Evolutionary conservation across 352 stramenopile species (phyloP), one percentile per base, ranked within the genome.

Genomic region (Peronospora tabacina): DNA sequence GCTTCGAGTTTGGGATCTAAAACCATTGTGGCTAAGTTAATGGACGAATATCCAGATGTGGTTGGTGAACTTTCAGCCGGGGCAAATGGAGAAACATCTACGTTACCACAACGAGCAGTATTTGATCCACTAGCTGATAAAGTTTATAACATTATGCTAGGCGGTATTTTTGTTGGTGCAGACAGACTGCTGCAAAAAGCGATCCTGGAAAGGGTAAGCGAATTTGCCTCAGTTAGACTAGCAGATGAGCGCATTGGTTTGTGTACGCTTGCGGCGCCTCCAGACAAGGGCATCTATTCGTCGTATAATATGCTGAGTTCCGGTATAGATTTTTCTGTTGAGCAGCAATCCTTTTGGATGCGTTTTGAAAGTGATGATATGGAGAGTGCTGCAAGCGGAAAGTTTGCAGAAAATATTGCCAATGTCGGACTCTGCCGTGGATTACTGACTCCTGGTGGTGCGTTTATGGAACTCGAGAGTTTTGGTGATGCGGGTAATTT

Each of bases 1-100:
- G 79, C 79, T 0, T 58, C 59, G 6, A 60, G 24, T 16, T 50
- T 90, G 11, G 28, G 54, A 1, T 86, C 78, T 6, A 89, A 89
- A 52, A 5, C 11, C 6, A 48, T 35, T 22, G 72, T 82, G 7
- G 29, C 63, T 26, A 39, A 52, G 6, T 46, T 89, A 36, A 64
- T 89, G 55, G 28, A 52, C 2, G 5, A 35, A 15, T 60, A 32
- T 26, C 32, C 26, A 15, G 53, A 58, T 29, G 17, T 35, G 8
- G 11, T 17, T 40, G 29, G 10, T 4, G n/a, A 47, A 30, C 12
- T 2, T 19, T 30, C 15, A 40, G 15, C 6, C 7, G 19, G 28
- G 19, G 30, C 15, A 49, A 43, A n/a, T 28, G 43, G 45, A 43
- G 28, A 49, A 12, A 16, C 20, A 20, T 40, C 37, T 22, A 11